Percentiles rank a stretch among this genome's conserved stretches.
Conservation (phyloP, 768 basidiomycete genomes). For the Leccinum disarticulatum region DNA sequence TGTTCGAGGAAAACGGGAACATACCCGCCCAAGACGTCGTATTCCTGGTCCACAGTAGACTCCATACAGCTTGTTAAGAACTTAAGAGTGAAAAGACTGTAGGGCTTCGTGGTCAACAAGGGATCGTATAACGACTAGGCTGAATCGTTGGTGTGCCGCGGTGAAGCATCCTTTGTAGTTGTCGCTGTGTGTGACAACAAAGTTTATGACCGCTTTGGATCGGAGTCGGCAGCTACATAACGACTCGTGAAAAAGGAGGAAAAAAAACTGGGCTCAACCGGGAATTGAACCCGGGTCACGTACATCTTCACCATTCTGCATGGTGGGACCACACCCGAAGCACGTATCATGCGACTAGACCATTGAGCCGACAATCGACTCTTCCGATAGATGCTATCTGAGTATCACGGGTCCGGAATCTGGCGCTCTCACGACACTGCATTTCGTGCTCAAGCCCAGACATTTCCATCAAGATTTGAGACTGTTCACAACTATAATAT, state of each 20-base stretch:
- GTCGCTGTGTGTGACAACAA: not conserved
- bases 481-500: not conserved
- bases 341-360: conserved; percentile 39
- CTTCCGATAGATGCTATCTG: not conserved
- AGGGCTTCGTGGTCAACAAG: conserved; percentile 1
- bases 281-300: conserved; percentile 40
- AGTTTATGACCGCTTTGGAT: not conserved
- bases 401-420: not conserved
- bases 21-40: conserved; percentile 23
- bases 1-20: conserved; percentile 28
- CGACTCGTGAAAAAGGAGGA: not conserved
- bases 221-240: conserved; percentile 1
- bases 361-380: conserved; percentile 27
- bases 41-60: conserved; percentile 2
- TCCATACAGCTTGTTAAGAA: conserved; percentile 5
- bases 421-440: no score
- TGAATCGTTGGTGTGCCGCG: not conserved
- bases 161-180: conserved; percentile 21
- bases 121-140: not conserved
- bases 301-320: conserved; percentile 32
- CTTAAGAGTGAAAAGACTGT: not conserved
- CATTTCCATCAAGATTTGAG: not conserved
- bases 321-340: conserved; percentile 30
- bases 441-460: not conserved
- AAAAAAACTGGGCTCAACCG: conserved; percentile 31